These are phyloP conservation scores for Rhizopogon rudus DNA, from an alignment of 768 basidiomycete genomes.

Conservation along the genomic window DNA sequence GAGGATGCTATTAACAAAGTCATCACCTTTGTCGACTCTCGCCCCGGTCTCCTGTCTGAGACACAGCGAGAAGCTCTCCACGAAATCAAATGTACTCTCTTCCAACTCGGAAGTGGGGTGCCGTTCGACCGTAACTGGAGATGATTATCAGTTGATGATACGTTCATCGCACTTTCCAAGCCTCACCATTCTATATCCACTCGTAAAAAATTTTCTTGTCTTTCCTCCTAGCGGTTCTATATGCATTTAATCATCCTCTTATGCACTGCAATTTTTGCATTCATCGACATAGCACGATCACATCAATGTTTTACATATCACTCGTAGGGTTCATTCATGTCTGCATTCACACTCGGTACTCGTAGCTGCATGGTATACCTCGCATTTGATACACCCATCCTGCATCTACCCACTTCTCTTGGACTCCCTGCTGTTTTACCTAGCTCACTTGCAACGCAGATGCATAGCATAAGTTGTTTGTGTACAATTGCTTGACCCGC, in stretches of 20 bases:
- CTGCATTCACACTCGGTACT: constrained; percentile 6
- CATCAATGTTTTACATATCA: constrained; percentile 13
- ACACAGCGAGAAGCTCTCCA: constrained; percentile 38
- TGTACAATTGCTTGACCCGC: background rate
- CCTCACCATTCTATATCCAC: constrained; percentile 3
- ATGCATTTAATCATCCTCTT: constrained; percentile 15
- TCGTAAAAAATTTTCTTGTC: constrained; percentile 12
- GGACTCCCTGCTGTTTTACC: constrained; percentile 12
- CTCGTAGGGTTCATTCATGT: constrained; percentile 8
- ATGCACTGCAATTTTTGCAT: constrained; percentile 15
- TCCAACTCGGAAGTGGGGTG: constrained; percentile 39
- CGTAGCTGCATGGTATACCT: constrained; percentile 20
- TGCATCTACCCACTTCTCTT: constrained; percentile 8
- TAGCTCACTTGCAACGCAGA: constrained; percentile 2
- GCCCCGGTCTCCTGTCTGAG: constrained; percentile 23
- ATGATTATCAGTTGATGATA: constrained; percentile 8
- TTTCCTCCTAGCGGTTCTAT: constrained; percentile 12
- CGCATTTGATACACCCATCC: constrained; percentile 9
- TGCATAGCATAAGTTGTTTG: background rate
- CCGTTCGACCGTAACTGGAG: constrained; percentile 30
- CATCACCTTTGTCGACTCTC: constrained; percentile 46
- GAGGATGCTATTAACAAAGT: constrained; percentile 52
- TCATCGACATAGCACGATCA: constrained; percentile 10
- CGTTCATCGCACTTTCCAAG: background rate
- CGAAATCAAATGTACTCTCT: constrained; percentile 48